Evolutionary conservation across 345 rosid genomes (phyloP), one percentile per base, ranked within the genome.

Genomic region (Populus deltoides): DNA sequence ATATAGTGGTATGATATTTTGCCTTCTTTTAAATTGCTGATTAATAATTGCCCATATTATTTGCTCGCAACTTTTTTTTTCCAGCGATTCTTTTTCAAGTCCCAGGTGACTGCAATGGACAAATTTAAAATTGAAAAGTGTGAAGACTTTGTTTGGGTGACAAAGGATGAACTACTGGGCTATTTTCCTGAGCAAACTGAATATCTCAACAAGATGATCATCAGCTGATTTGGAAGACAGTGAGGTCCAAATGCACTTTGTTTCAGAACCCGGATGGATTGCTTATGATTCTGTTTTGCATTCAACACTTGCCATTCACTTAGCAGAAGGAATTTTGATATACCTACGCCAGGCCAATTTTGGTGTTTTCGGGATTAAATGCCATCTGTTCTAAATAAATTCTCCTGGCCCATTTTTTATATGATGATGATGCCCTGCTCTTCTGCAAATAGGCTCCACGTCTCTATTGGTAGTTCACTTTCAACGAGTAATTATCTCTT

Each of bases 31-130:
- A 45, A 13, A 74, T 31, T 41, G 41, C 47, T 61, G 49, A 18
- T 16, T 43, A 22, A 49, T 57, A 25, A 67, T 38, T n/a, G 49
- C 61, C 6, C 55, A 11, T 59, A 11, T 35, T 74, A 65, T 70
- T 68, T 24, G 33, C 43, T 41, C 61, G 24, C 61, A 0, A 17
- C 70, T 39, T 35, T 79, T 57, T 18, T 63, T 75, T 81, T 70
- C 79, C 90, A 96, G 99, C 87, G 75, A 77, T 93, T 96, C 90
- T 92, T 96, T 84, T 96, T 96, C 75, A 93, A 92, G 89, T 93
- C 98, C 77, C 97, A 93, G 83, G 94, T 89, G 75, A 91, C 91
- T 73, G 97, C 94, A 27, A 88, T 89, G 11, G 89, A 89, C 59
- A 89, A 91, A 77, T 91, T 88, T 76, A 74, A 88, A 65, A 85